Evolutionary conservation across 768 basidiomycete genomes (phyloP), one percentile per base, ranked within the genome.

Genomic region (Hericium erinaceus): DNA sequence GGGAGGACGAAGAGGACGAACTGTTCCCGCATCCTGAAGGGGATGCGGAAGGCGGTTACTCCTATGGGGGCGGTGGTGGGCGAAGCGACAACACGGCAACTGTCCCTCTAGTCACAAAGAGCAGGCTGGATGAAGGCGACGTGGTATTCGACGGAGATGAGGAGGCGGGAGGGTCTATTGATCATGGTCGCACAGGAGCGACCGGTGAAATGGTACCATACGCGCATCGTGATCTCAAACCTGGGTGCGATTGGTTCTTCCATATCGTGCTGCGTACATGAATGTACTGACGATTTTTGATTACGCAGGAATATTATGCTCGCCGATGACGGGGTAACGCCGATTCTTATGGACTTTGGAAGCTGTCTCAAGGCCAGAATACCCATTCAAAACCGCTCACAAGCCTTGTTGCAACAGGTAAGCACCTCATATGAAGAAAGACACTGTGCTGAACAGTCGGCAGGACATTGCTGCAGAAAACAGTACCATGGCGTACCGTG

Each of bases 291-390:
- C 28, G 28, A 26, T 41, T 2, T 4, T 20, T 22, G 38, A 48
- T 37, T 33, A 6, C 7, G 16, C 58, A 98, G 94, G 53, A 99
- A 99, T 67, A 80, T 99, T 57, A 99, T 99, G 95, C 81, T 98
- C 58, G 81, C 94, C 13, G 95, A 99, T 65, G 90, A 97, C 55
- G 92, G 90, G 2, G 51, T 64, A 38, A 76, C 80, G 9, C 90
- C 97, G 1, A 90, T 99, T 58, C 81, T 99, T 9, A 99, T 99
- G 97, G 97, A 99, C 71, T 94, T 99, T 70, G 97, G 97, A 18
- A 97, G 93, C 61, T 81, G 88, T 2, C 77, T 86, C 66, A 90
- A 89, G 69, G 97, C 97, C 4, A 78, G 95, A 33, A 82, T 98
- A 58, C 77, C 75, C 24, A 80, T 98, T 58, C 82, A 88, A 59